A percentile compares a stretch with the other conserved stretches of the same genome.
These are phyloP conservation scores for Phytopythium litorale DNA, from an alignment of 352 stramenopile species.

Conservation along the genomic window DNA sequence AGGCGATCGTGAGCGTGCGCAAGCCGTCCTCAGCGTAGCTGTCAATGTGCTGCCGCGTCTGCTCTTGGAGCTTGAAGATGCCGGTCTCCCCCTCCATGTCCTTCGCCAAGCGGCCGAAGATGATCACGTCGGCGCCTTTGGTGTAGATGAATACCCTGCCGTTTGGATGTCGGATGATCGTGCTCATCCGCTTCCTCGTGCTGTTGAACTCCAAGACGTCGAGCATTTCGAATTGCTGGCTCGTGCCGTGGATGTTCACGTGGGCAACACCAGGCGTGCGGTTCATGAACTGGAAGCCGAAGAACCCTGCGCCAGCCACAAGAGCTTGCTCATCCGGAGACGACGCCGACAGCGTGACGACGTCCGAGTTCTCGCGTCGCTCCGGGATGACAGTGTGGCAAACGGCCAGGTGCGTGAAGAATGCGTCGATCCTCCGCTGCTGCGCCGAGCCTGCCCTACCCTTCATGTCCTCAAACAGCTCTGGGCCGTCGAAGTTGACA, in stretches of 20 bases:
- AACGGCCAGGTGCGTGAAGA: slow-evolving; percentile 82
- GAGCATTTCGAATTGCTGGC: slow-evolving; percentile 71
- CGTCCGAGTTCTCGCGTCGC: slow-evolving; percentile 65
- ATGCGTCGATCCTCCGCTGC: slow-evolving; percentile 63
- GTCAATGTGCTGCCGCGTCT: slow-evolving; percentile 63
- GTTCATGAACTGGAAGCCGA: slow-evolving; percentile 77
- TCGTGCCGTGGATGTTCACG: slow-evolving; percentile 38
- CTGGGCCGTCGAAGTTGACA: slow-evolving; percentile 74
- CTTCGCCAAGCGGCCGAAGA: slow-evolving; percentile 48
- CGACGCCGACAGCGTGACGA: slow-evolving; percentile 65
- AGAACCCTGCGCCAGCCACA: slow-evolving; percentile 63
- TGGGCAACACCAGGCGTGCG: slow-evolving; percentile 48
- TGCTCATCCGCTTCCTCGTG: slow-evolving; percentile 92
- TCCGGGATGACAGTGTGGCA: slow-evolving; percentile 98
- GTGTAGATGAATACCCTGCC: slow-evolving; percentile 62
- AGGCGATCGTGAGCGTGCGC: slow-evolving; percentile 82
- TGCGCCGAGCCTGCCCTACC: slow-evolving; percentile 43
- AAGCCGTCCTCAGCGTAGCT: slow-evolving; percentile 85
- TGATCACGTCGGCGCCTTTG: slow-evolving; percentile 71
- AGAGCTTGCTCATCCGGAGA: slow-evolving; percentile 89
- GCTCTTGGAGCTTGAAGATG: slow-evolving; percentile 29
- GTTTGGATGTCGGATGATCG: slow-evolving; percentile 75
- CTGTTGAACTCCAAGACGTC: slow-evolving; percentile 92
- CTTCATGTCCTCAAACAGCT: slow-evolving; percentile 66
- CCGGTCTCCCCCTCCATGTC: slow-evolving; percentile 19